Base-by-base conservation (phyloP, 2,329 filamentous ascomycete species). In the Aspergillus felis region DNA sequence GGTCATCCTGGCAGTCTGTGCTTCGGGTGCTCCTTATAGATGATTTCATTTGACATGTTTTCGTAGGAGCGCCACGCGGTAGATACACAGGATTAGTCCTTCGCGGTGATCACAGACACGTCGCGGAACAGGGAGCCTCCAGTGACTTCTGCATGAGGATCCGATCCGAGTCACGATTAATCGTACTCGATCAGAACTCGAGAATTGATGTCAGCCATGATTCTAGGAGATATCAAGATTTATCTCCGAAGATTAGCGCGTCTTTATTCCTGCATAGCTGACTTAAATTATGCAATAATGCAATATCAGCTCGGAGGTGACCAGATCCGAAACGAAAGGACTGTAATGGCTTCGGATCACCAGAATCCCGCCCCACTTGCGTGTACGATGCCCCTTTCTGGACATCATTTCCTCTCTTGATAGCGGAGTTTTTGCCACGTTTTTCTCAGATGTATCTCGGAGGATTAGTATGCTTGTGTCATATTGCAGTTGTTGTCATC, bases 291-390 rank as follows among this genome's bases (percentile, higher is more conserved):
- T 24, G n/a, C 42, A 46, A 14, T 46, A 20, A 46, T 46, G 49
- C 24, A 53, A 29, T 32, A 51, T 57, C 51, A 24, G 14, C 32
- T 57, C 61, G 61, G 61, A 60, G 52, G 42, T 49, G 22, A 27
- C 6, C 48, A 20, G 25, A 50, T 56, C 64, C 64, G 64, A 62
- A 42, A 60, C 57, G 52, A 58, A 60, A 29, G 51, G 57, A 61
- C 57, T 51, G 49, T 46, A 42, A 41, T 22, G 56, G 53, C 8
- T 46, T 57, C 61, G 63, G 61, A 65, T 61, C 53, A 48, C 55
- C 51, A 28, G 51, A 38, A 32, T 62, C 53, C 63, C 63, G 63
- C 59, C 61, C 61, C 63, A 60, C 63, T 12, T 17, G 5, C 2
- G 17, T 28, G 7, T 55, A 17, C 28, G 24, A 47, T n/a, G 44